Percentiles rank a stretch among this genome's conserved stretches.
Evolutionary conservation across 805 yeast species (phyloP).

Genomic region (Ogataea trehaloabstinens): DNA sequence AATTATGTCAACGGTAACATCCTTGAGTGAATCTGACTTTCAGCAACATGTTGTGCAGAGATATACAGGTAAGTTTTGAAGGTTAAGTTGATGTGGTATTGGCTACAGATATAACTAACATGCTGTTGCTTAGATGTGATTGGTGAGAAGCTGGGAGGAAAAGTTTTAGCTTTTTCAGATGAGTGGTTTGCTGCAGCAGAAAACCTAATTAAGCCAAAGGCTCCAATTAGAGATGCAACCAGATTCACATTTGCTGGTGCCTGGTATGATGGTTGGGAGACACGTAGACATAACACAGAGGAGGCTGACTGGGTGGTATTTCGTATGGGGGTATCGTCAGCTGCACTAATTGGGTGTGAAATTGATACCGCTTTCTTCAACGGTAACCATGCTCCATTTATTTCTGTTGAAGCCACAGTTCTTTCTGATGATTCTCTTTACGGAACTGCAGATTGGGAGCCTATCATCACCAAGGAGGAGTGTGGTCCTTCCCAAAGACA

Average conservation of each 20-base stretch:
- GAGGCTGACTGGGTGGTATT: constrained; percentile 87
- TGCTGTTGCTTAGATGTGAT: constrained; percentile 54
- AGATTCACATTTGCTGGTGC: constrained; percentile 84
- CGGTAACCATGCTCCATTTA: constrained; percentile 93
- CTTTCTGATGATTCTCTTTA: constrained; percentile 35
- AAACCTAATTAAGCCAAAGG: constrained; percentile 76
- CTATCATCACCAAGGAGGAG: constrained; percentile 63
- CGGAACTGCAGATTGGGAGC: constrained; percentile 57
- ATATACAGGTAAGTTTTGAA: constrained; percentile 43
- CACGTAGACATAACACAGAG: constrained; percentile 84
- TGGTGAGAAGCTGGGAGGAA: constrained; percentile 82
- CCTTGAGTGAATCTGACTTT: constrained; percentile 38
- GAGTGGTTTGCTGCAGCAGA: constrained; percentile 96
- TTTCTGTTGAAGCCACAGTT: constrained; percentile 74
- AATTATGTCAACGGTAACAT: constrained; percentile 2
- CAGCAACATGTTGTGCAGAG: constrained; percentile 45
- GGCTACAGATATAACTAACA: neutral
- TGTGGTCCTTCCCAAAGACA: constrained; percentile 91
- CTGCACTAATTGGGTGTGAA: constrained; percentile 78
- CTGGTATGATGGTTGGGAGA: constrained; percentile 99
- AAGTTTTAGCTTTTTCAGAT: constrained; percentile 67
- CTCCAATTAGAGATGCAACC: constrained; percentile 80
- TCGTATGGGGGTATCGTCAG: constrained; percentile 80
- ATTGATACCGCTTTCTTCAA: constrained; percentile 91
- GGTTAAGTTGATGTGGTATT: neutral